Conservation (phyloP, 177 flowering plant genomes). For the Tripterygium wilfordii region DNA sequence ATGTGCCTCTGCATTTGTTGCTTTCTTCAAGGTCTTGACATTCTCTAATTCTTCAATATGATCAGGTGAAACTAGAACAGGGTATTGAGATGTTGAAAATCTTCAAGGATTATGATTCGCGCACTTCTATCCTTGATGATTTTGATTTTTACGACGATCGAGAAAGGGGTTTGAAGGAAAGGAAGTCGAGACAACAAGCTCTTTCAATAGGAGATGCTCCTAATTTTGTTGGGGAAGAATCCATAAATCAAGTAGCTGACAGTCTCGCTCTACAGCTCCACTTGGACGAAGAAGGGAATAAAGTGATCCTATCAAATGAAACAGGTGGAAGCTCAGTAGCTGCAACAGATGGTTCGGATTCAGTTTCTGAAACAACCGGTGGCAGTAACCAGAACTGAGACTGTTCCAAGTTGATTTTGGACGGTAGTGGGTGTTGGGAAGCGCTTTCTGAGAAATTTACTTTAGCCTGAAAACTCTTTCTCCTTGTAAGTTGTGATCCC, state of each 20-base stretch:
- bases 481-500: too few species aligned
- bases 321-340: slow-evolving; percentile 1
- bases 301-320: background rate
- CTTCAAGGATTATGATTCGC: slow-evolving; percentile 24
- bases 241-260: slow-evolving; percentile 13
- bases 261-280: slow-evolving; percentile 9
- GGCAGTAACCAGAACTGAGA: too few species aligned
- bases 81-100: slow-evolving; percentile 34
- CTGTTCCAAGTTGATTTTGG: too few species aligned
- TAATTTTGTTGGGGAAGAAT: slow-evolving; percentile 3
- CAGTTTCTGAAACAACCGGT: too few species aligned
- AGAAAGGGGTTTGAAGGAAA: slow-evolving; percentile 23
- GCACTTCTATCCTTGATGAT: slow-evolving; percentile 33
- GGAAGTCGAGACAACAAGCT: slow-evolving; percentile 23
- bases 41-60: slow-evolving; percentile 1
- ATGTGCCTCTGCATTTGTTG: too few species aligned
- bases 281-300: slow-evolving; percentile 6
- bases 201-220: slow-evolving; percentile 7
- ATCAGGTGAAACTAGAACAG: slow-evolving; percentile 31
- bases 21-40: too few species aligned
- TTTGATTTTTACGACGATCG: slow-evolving; percentile 30
- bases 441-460: too few species aligned
- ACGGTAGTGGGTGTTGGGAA: too few species aligned
- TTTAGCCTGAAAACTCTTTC: too few species aligned
- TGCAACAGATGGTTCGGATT: slow-evolving; percentile 3